These are phyloP conservation scores for Aspergillus intermedius DNA, from an alignment of 2,329 filamentous ascomycete genomes.

Conservation along the genomic window DNA sequence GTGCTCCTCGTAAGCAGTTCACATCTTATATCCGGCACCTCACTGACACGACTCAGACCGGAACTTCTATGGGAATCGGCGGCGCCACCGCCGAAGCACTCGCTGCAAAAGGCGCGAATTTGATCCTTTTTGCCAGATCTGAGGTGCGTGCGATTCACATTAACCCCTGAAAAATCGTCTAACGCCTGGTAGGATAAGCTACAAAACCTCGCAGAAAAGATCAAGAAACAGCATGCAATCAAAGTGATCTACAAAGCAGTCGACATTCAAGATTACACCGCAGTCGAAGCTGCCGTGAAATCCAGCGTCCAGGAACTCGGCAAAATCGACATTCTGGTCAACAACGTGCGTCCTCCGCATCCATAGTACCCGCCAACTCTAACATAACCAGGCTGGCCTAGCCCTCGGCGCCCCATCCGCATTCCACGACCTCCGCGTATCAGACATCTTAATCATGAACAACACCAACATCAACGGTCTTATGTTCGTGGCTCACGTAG, in stretches of 20 bases:
- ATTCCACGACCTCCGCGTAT: slow-evolving; percentile 39
- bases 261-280: slow-evolving; percentile 14
- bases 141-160: slow-evolving; percentile 20
- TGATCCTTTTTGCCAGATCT: slow-evolving; percentile 41
- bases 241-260: slow-evolving; percentile 11
- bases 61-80: slow-evolving; percentile 45
- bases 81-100: slow-evolving; percentile 37
- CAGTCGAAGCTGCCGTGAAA: slow-evolving; percentile 22
- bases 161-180: neutral
- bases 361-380: neutral
- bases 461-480: slow-evolving; percentile 44
- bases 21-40: neutral
- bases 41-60: slow-evolving; percentile 20
- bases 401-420: slow-evolving; percentile 41
- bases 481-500: slow-evolving; percentile 42
- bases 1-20: neutral
- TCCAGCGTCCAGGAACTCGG: slow-evolving; percentile 27
- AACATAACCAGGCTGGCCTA: slow-evolving; percentile 34
- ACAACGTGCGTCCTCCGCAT: slow-evolving; percentile 28
- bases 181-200: slow-evolving; percentile 12
- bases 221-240: neutral
- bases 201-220: neutral
- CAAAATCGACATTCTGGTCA: slow-evolving; percentile 42
- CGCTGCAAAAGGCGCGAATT: slow-evolving; percentile 33
- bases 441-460: slow-evolving; percentile 41